phyloP scores from a whole-genome alignment of 495 filamentous ascomycete genomes.

The Penicillium cosmopolitanum region DNA sequence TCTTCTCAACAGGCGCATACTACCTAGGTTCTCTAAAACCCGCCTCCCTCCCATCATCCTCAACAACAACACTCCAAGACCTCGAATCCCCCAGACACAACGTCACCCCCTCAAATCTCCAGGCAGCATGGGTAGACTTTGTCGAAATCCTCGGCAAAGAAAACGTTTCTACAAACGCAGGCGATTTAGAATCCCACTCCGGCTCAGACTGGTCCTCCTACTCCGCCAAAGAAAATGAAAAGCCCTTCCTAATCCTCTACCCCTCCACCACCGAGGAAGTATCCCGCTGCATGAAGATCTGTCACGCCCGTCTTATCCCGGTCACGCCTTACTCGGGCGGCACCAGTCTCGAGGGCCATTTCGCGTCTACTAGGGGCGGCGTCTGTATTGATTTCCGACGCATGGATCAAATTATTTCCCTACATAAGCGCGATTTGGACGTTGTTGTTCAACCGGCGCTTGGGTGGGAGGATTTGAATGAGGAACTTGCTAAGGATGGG shows the following conservation, averaged over 20 bases:
- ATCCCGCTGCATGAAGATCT: slow-evolving; percentile 65
- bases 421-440: slow-evolving; percentile 64
- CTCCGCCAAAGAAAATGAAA: slow-evolving; percentile 50
- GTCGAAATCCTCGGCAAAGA: slow-evolving; percentile 79
- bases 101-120: slow-evolving; percentile 71
- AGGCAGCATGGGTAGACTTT: slow-evolving; percentile 95
- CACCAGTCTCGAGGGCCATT: slow-evolving; percentile 67
- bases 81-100: slow-evolving; percentile 69
- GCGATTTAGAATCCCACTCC: slow-evolving; percentile 71
- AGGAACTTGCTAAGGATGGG: slow-evolving; percentile 55
- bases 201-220: slow-evolving; percentile 92
- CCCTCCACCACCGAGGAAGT: slow-evolving; percentile 59
- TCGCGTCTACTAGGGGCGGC: slow-evolving; percentile 62
- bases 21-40: slow-evolving; percentile 68
- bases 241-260: slow-evolving; percentile 53
- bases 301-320: slow-evolving; percentile 61
- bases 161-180: slow-evolving; percentile 75
- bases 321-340: slow-evolving; percentile 67
- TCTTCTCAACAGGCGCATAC: slow-evolving; percentile 67
- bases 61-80: slow-evolving; percentile 71
- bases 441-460: slow-evolving; percentile 69
- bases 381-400: slow-evolving; percentile 67
- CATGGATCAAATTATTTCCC: slow-evolving; percentile 61
- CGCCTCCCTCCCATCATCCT: slow-evolving; percentile 61
- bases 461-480: slow-evolving; percentile 67